phyloP scores from a whole-genome alignment of 2,329 filamentous ascomycete species.

The Ambrosiella cleistominuta region DNA sequence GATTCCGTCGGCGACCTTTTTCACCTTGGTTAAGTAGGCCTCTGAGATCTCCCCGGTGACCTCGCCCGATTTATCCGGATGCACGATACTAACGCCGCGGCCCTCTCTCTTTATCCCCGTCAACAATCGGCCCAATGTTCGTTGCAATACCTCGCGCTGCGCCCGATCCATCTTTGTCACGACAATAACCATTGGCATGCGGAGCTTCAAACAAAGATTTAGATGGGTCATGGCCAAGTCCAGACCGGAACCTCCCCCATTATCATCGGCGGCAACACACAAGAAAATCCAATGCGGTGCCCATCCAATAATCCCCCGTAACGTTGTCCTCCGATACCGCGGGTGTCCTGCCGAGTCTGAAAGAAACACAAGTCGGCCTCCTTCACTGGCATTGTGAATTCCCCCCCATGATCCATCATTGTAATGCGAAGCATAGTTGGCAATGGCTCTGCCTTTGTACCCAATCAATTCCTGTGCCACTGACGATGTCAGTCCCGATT shows the following conservation, averaged over 20 bases:
- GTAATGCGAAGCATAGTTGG: slow-evolving; percentile 64
- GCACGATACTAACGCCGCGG: slow-evolving; percentile 57
- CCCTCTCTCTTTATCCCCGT: slow-evolving; percentile 61
- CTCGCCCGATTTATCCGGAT: slow-evolving; percentile 30
- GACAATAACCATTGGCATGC: slow-evolving; percentile 59
- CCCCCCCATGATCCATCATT: slow-evolving; percentile 90
- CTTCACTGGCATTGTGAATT: slow-evolving; percentile 62
- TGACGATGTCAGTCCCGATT: slow-evolving; percentile 81
- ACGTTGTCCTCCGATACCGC: slow-evolving; percentile 71
- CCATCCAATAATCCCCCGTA: slow-evolving; percentile 87
- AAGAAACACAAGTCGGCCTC: slow-evolving; percentile 66
- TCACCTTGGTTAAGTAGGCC: slow-evolving; percentile 40
- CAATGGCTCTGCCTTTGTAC: slow-evolving; percentile 44
- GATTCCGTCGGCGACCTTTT: slow-evolving; percentile 35
- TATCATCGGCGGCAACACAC: slow-evolving; percentile 68
- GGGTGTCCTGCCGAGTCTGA: slow-evolving; percentile 87
- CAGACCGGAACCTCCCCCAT: slow-evolving; percentile 30
- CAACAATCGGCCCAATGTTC: slow-evolving; percentile 55
- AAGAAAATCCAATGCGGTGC: slow-evolving; percentile 84
- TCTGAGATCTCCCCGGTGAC: slow-evolving; percentile 38
- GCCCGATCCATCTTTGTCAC: slow-evolving; percentile 87
- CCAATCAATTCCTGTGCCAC: slow-evolving; percentile 87
- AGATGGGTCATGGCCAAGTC: slow-evolving; percentile 67
- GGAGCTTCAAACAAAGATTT: slow-evolving; percentile 65
- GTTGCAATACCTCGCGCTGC: slow-evolving; percentile 51